Evolutionary conservation across 768 basidiomycete genomes (phyloP).

Genomic region (Roridomyces roridus): DNA sequence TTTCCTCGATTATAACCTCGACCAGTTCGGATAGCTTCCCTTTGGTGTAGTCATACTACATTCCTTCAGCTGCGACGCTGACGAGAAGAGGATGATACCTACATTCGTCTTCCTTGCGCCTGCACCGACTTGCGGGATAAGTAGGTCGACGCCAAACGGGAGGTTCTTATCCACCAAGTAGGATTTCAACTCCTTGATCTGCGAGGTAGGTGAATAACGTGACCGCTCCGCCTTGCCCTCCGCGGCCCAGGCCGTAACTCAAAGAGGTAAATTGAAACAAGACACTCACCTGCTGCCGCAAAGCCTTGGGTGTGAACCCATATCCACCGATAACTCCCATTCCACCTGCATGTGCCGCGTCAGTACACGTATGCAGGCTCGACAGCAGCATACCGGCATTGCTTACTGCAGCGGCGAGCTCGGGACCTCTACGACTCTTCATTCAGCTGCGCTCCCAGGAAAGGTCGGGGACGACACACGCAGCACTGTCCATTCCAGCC

Average conservation of each 20-base stretch:
- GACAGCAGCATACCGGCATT: slow-evolving; percentile 68
- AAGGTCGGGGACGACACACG: too few relatives aligned
- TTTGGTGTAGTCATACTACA: slow-evolving; percentile 86
- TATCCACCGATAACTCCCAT: slow-evolving; percentile 92
- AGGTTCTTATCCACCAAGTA: slow-evolving; percentile 74
- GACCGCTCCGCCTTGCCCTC: too few relatives aligned
- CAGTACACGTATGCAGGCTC: too few relatives aligned
- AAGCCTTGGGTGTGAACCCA: slow-evolving; percentile 83
- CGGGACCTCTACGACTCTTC: slow-evolving; percentile 58
- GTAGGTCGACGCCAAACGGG: slow-evolving; percentile 91
- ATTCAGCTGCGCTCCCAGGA: too few relatives aligned
- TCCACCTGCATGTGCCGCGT: too few relatives aligned
- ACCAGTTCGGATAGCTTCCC: slow-evolving; percentile 85
- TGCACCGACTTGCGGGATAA: slow-evolving; percentile 87
- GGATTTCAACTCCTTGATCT: slow-evolving; percentile 79
- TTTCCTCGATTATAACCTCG: slow-evolving; percentile 92
- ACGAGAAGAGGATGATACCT: slow-evolving; percentile 24
- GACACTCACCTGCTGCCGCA: slow-evolving; percentile 70
- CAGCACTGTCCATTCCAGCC: slow-evolving; percentile 52
- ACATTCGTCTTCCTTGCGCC: slow-evolving; percentile 92
- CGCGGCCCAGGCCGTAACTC: too few relatives aligned
- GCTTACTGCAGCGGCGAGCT: slow-evolving; percentile 91
- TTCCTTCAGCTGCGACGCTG: not conserved
- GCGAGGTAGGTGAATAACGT: slow-evolving; percentile 20
- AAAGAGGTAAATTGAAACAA: too few relatives aligned